Conservation (phyloP, 257 asterid genomes). For the Przewalskia tangutica region DNA sequence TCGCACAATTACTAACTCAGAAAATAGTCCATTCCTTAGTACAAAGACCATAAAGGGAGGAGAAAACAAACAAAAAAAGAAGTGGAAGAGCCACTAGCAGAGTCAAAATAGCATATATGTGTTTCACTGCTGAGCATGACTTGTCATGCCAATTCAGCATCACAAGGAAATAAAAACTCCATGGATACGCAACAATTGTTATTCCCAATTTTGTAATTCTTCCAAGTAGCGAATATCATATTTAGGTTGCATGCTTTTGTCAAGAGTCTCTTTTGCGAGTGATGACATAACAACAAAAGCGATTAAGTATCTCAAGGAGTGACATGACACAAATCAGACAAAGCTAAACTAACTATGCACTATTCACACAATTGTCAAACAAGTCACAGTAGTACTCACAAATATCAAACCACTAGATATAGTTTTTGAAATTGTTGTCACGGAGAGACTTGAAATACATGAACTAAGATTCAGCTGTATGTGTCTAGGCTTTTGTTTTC, state of each 20-base stretch:
- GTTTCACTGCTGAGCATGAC: background rate
- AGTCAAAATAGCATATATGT: background rate
- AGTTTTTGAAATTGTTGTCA: background rate
- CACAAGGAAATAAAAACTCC: background rate
- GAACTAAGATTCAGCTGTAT: background rate
- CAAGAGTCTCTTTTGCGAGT: background rate
- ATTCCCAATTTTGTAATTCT: too few relatives aligned
- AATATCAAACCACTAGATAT: background rate
- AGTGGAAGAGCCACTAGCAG: background rate
- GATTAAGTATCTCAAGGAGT: background rate
- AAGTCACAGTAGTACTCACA: constrained; percentile 1
- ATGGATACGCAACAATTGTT: background rate
- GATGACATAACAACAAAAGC: background rate
- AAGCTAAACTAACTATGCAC: background rate
- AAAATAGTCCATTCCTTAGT: background rate
- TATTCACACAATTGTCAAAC: background rate
- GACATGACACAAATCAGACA: background rate
- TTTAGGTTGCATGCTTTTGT: background rate
- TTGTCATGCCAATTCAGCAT: background rate
- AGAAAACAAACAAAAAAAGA: background rate
- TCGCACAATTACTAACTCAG: background rate
- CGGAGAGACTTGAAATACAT: background rate
- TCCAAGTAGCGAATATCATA: background rate
- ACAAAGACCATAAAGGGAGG: background rate
- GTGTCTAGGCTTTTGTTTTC: too few relatives aligned